Percentiles rank a stretch among this genome's conserved stretches.
These are phyloP conservation scores for Diospyros lotus DNA, from an alignment of 148 eudicot species.

Conservation along the genomic window DNA sequence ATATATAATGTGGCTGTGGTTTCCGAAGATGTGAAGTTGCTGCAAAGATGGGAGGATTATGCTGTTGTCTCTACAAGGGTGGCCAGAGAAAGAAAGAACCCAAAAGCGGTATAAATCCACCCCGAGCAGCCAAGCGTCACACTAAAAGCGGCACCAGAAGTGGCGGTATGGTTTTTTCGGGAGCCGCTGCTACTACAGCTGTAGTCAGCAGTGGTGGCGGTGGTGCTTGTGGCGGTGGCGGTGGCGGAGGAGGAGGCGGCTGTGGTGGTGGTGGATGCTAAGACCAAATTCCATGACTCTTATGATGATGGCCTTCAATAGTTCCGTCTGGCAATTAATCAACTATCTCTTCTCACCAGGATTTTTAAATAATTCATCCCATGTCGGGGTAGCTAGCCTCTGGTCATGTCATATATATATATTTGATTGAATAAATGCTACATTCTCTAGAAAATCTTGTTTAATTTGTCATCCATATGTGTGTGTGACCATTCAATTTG, in stretches of 20 bases:
- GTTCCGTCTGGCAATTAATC: no score
- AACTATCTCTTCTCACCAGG: no score
- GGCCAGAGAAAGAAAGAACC: slow-evolving; percentile 5
- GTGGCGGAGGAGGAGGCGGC: background rate
- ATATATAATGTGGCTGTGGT: no score
- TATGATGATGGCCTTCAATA: no score
- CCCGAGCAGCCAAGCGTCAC: background rate
- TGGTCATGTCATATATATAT: no score
- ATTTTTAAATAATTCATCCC: no score
- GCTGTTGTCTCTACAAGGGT: slow-evolving; percentile 8
- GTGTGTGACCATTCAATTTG: no score
- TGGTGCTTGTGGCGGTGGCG: background rate
- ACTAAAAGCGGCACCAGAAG: background rate
- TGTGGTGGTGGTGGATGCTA: background rate
- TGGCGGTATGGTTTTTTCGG: slow-evolving; percentile 10
- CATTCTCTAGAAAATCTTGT: no score
- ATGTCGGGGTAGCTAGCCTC: no score
- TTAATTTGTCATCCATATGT: no score
- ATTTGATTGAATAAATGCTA: no score
- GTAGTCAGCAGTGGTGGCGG: background rate
- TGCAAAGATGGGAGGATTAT: background rate
- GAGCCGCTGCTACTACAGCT: slow-evolving; percentile 3
- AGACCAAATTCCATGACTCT: background rate
- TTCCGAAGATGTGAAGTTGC: no score
- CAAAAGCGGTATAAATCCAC: background rate